Evolutionary conservation across 805 yeast species (phyloP).

Genomic region (Zygotorulaspora sp.): DNA sequence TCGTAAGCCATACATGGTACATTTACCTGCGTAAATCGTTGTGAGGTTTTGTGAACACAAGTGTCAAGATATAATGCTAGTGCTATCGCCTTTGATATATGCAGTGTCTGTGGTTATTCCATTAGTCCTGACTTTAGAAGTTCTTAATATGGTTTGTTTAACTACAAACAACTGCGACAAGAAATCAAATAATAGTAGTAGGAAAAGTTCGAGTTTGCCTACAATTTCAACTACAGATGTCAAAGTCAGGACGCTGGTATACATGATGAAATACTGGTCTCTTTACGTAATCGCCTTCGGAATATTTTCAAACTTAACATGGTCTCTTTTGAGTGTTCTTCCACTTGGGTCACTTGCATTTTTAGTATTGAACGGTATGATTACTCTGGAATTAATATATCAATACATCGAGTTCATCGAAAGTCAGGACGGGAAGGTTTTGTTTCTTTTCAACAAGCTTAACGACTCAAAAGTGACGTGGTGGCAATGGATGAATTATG

Average conservation of each 20-base stretch:
- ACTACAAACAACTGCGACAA: not conserved
- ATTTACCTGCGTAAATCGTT: not conserved
- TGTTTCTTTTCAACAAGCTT: slow-evolving; percentile 14
- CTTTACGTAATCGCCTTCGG: slow-evolving; percentile 17
- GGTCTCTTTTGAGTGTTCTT: slow-evolving; percentile 9
- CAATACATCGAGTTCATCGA: slow-evolving; percentile 20
- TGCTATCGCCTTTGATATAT: slow-evolving; percentile 11
- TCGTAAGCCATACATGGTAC: not conserved
- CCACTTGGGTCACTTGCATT: slow-evolving; percentile 16
- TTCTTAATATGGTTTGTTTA: slow-evolving; percentile 8
- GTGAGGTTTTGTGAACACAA: not conserved
- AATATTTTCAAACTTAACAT: slow-evolving; percentile 16
- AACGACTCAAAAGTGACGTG: slow-evolving; percentile 16
- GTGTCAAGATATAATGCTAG: slow-evolving; percentile 2
- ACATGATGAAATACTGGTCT: slow-evolving; percentile 25
- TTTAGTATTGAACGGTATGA: slow-evolving; percentile 7
- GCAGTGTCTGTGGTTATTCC: slow-evolving; percentile 23
- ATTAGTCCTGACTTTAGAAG: slow-evolving; percentile 24
- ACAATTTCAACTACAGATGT: slow-evolving; percentile 7
- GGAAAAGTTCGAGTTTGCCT: not conserved
- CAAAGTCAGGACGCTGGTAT: slow-evolving; percentile 7
- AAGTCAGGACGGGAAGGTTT: slow-evolving; percentile 15
- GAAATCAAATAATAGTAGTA: not conserved
- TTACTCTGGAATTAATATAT: slow-evolving; percentile 18
- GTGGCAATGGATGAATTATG: slow-evolving; percentile 15